Evolutionary conservation across 148 eudicot genomes (phyloP).

Genomic region (Vaccinium vitisidaea): DNA sequence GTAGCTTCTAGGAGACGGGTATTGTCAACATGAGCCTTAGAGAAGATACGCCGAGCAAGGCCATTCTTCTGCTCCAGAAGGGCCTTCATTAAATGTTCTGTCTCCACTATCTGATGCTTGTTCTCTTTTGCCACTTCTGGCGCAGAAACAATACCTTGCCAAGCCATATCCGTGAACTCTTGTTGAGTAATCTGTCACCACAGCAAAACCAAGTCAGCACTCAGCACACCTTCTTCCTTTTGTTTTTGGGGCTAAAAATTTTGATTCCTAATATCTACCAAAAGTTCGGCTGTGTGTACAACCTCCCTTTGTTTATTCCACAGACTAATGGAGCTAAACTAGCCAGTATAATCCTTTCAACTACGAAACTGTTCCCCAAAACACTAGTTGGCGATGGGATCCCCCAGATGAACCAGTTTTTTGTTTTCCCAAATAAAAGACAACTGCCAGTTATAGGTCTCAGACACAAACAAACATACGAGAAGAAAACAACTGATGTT

Average conservation of each 20-base stretch:
- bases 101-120: slow-evolving; percentile 96
- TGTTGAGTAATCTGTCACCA: slow-evolving; percentile 68
- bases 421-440: neutral
- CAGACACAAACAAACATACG: neutral
- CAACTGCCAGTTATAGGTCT: neutral
- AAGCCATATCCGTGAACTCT: slow-evolving; percentile 96
- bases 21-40: slow-evolving; percentile 88
- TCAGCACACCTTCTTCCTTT: neutral
- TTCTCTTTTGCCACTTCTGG: slow-evolving; percentile 94
- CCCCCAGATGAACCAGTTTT: neutral
- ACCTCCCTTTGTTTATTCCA: neutral
- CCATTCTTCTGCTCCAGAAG: slow-evolving; percentile 95
- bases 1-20: slow-evolving; percentile 93
- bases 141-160: slow-evolving; percentile 93
- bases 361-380: neutral
- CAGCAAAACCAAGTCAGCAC: neutral
- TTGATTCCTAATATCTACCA: neutral
- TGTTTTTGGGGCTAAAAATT: neutral
- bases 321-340: neutral
- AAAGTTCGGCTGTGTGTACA: neutral
- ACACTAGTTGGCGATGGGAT: neutral
- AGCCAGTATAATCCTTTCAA: neutral
- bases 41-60: slow-evolving; percentile 93
- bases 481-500: neutral
- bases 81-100: slow-evolving; percentile 91